Conservation (phyloP, 257 asterid genomes). For the Nicotiana paniculata region DNA sequence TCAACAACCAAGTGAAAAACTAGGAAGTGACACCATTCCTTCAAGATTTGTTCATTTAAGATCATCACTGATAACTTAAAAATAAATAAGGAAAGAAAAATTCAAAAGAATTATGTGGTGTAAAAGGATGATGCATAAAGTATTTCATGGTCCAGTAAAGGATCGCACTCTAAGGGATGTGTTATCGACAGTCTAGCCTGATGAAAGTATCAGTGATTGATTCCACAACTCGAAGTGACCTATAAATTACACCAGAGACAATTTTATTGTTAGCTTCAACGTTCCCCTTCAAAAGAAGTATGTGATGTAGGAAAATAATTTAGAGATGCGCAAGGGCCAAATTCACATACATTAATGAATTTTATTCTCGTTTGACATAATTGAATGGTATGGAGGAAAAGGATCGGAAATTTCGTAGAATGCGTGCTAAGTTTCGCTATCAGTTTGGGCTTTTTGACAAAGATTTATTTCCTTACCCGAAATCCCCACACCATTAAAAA, state of each 20-base stretch:
- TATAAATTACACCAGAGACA: too few species aligned
- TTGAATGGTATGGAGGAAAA: background rate
- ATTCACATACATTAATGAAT: background rate
- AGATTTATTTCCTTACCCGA: background rate
- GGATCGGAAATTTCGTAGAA: background rate
- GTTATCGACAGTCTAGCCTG: too few species aligned
- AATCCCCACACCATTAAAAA: background rate
- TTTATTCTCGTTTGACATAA: background rate
- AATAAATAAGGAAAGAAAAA: background rate
- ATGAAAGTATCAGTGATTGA: too few species aligned
- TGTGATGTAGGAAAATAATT: background rate
- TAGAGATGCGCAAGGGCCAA: background rate
- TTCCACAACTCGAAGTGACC: too few species aligned
- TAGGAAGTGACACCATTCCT: background rate
- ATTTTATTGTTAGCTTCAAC: too few species aligned
- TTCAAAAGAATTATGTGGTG: background rate
- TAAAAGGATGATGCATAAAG: too few species aligned
- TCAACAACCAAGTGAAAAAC: background rate
- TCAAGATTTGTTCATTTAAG: background rate
- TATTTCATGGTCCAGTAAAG: too few species aligned
- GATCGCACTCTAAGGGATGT: too few species aligned
- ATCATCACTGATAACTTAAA: background rate
- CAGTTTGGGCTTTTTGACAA: background rate
- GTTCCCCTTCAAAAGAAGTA: too few species aligned
- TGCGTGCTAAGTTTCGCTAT: background rate